Base-by-base conservation (phyloP, 176 grass and related monocot genomes). In the Paspalum vaginatum region DNA sequence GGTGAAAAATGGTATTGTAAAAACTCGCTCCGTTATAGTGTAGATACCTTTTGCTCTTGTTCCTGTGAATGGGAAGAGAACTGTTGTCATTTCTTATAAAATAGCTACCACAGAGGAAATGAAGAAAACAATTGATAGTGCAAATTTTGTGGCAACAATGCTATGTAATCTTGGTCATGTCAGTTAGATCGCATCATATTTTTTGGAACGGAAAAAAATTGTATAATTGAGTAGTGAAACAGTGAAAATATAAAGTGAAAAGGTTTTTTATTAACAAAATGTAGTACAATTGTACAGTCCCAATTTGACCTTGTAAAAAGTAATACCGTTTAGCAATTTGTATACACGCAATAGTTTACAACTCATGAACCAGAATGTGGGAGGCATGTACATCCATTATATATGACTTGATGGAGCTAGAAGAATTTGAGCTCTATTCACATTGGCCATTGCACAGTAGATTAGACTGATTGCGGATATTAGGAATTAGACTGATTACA, bases 41-140 rank as follows among this genome's bases (percentile, higher is more conserved):
- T n/a, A n/a, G n/a, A n/a, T n/a, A n/a, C 50, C 87, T 98, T 69
- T 91, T 73, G 51, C 88, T 87, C 51, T 86, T 82, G 21, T 89
- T 92, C 43, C 95, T 95, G 70, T 65, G 10, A n/a, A 58, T 57
- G 56, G 53, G 18, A 63, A 76, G 11, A 59, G n/a, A 26, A 21
- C 21, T 78, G 65, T 52, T 63, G 51, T 88, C 63, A 88, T 74
- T 12, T 91, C 54, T 68, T 79, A 91, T 53, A 74, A 26, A 53
- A 70, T 46, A 64, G 74, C 74, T 84, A 40, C 24, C 39, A 0
- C 70, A 56, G 7, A 48, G 61, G n/a, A 61, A 51, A 64, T 50
- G 37, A 8, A 61, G 22, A 46, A 22, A 57, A 51, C 0, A 65
- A 81, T 67, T 54, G 32, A 51, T 48, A 48, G 21, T 63, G 46